A percentile compares a stretch with the other conserved stretches of the same genome.
These are phyloP conservation scores for Marchantia paleacea DNA, from an alignment of 225 moss, liverwort and hornwort species.

Conservation along the genomic window DNA sequence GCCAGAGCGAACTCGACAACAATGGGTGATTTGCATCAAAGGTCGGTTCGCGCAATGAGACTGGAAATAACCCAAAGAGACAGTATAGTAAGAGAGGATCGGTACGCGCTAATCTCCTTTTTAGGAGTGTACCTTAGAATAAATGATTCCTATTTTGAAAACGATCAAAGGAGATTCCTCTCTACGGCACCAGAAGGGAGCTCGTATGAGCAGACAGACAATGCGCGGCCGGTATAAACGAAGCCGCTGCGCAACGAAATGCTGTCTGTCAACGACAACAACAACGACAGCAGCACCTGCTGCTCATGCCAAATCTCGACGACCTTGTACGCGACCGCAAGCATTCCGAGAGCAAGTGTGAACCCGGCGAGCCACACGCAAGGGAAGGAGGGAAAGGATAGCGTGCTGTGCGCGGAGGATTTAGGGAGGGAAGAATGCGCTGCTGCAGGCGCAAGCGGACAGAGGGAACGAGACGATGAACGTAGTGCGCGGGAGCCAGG, in stretches of 20 bases:
- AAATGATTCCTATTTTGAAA: slow-evolving; percentile 14
- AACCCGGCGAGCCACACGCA: neutral
- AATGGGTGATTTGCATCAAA: neutral
- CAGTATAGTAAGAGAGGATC: neutral
- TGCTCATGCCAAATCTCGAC: neutral
- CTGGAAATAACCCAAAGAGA: neutral
- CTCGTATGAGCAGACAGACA: neutral
- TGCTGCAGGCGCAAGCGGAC: neutral
- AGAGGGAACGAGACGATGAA: neutral
- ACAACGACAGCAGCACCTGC: neutral
- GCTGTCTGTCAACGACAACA: neutral
- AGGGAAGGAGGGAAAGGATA: neutral
- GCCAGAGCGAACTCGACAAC: neutral
- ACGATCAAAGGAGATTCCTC: neutral
- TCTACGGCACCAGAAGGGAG: neutral
- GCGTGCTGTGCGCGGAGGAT: neutral
- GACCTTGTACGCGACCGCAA: neutral
- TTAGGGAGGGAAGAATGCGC: slow-evolving; percentile 7
- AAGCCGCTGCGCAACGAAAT: neutral
- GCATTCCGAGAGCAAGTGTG: neutral
- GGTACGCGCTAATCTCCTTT: neutral
- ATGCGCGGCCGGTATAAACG: neutral
- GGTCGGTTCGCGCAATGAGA: neutral
- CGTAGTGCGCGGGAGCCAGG: slow-evolving; percentile 14
- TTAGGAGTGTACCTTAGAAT: neutral